Evolutionary conservation across 345 rosid species (phyloP).

Genomic region (Bruguiera sexangula): DNA sequence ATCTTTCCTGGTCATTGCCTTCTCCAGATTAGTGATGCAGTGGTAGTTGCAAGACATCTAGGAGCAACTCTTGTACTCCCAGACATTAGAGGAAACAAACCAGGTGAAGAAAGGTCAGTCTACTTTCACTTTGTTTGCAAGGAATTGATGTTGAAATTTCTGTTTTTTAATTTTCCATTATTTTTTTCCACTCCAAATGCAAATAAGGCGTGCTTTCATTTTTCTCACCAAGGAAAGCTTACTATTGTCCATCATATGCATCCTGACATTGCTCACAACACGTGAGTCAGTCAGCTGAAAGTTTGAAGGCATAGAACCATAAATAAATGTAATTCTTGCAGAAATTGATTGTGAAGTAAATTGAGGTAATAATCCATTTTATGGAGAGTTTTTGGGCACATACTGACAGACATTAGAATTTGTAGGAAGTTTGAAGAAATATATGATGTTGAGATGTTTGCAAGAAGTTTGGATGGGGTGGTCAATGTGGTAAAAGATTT

Average conservation of each 20-base stretch:
- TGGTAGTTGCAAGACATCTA: conserved; percentile 71
- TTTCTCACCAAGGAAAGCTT: no score
- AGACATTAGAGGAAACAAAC: conserved; percentile 89
- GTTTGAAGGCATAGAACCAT: background rate
- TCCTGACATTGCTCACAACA: background rate
- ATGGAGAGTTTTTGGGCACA: background rate
- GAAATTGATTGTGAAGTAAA: background rate
- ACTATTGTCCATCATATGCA: background rate
- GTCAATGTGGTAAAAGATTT: conserved; percentile 62
- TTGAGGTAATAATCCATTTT: background rate
- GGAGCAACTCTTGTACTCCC: conserved; percentile 87
- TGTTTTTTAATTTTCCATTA: no score
- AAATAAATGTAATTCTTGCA: background rate
- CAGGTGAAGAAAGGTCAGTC: conserved; percentile 74
- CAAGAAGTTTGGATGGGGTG: conserved; percentile 65
- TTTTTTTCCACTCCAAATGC: no score
- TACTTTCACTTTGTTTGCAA: background rate
- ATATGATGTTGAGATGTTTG: conserved; percentile 72
- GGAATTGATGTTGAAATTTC: no score
- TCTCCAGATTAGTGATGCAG: conserved; percentile 84
- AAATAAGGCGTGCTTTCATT: no score
- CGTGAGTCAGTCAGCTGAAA: background rate
- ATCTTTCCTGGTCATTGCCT: conserved; percentile 12
- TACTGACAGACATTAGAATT: conserved; percentile 15
- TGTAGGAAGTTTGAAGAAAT: conserved; percentile 88